These are phyloP conservation scores for Lodderomyces metapsilosis DNA, from an alignment of 1,139 yeast species.

Conservation along the genomic window DNA sequence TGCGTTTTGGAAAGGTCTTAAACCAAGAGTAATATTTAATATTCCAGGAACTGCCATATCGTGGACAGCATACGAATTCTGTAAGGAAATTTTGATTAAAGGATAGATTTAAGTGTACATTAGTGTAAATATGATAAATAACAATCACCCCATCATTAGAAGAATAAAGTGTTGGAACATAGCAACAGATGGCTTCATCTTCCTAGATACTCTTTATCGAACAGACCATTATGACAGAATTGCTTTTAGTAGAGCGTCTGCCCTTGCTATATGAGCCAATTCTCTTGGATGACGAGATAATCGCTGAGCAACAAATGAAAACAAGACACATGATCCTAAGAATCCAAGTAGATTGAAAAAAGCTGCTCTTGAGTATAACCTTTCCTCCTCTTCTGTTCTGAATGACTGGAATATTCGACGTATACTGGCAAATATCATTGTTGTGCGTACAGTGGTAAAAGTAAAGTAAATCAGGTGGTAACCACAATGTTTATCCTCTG, in stretches of 20 bases:
- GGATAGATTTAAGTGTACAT: conserved; percentile 11
- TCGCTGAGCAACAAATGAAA: conserved; percentile 77
- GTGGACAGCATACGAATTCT: conserved; percentile 99
- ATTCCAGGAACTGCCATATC: conserved; percentile 97
- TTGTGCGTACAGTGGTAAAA: too few relatives aligned
- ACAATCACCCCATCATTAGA: neutral
- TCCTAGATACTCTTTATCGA: too few relatives aligned
- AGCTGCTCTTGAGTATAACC: conserved; percentile 73
- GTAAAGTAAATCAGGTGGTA: too few relatives aligned
- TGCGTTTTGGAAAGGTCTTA: conserved; percentile 82
- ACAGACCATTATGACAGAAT: conserved; percentile 11
- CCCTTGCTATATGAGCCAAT: conserved; percentile 32
- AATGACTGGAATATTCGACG: conserved; percentile 79
- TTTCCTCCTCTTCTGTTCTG: conserved; percentile 82
- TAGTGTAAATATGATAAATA: neutral
- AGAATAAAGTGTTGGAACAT: too few relatives aligned
- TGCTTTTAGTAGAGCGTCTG: conserved; percentile 26
- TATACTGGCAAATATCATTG: conserved; percentile 62
- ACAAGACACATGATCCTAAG: conserved; percentile 74
- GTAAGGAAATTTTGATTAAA: conserved; percentile 62
- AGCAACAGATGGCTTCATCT: too few relatives aligned
- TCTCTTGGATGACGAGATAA: conserved; percentile 42
- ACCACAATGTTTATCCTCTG: too few relatives aligned
- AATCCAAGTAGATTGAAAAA: conserved; percentile 81
- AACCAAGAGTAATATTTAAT: conserved; percentile 88